phyloP scores from a whole-genome alignment of 139 green algal genomes.

The Closterium sp. region DNA sequence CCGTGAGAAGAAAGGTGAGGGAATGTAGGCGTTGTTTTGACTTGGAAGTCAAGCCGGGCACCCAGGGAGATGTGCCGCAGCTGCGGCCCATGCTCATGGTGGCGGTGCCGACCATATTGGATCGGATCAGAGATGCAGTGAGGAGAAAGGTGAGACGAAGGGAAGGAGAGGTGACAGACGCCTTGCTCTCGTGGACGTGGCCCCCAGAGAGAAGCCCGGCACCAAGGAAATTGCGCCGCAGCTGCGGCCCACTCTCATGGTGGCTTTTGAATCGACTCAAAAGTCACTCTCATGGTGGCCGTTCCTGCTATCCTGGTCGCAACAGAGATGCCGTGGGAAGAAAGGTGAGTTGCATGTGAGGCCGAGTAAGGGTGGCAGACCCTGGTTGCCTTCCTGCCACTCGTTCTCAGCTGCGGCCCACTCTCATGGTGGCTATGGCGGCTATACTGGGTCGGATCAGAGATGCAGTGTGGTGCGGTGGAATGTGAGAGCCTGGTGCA shows the following conservation, averaged over 20 bases:
- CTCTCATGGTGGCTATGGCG: slow-evolving; percentile 52
- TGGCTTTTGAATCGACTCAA: too few relatives aligned
- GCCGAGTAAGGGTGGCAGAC: too few relatives aligned
- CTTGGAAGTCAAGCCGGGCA: slow-evolving; percentile 52
- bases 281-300: slow-evolving; percentile 48
- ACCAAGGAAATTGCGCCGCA: slow-evolving; percentile 44
- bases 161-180: too few relatives aligned
- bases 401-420: slow-evolving; percentile 29
- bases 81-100: slow-evolving; percentile 54
- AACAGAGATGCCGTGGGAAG: slow-evolving; percentile 26
- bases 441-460: slow-evolving; percentile 50
- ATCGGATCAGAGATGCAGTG: slow-evolving; percentile 48
- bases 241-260: too few relatives aligned
- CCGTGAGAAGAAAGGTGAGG: slow-evolving; percentile 40
- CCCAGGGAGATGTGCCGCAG: slow-evolving; percentile 41
- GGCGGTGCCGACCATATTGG: slow-evolving; percentile 51
- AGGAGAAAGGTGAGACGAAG: slow-evolving; percentile 24
- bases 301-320: slow-evolving; percentile 52
- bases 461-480: not conserved
- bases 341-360: too few relatives aligned
- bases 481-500: too few relatives aligned
- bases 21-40: not conserved
- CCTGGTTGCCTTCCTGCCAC: too few relatives aligned
- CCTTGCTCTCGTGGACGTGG: too few relatives aligned
- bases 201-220: slow-evolving; percentile 55